phyloP scores from a whole-genome alignment of 805 yeast genomes.

The Blastobotrys americana region DNA sequence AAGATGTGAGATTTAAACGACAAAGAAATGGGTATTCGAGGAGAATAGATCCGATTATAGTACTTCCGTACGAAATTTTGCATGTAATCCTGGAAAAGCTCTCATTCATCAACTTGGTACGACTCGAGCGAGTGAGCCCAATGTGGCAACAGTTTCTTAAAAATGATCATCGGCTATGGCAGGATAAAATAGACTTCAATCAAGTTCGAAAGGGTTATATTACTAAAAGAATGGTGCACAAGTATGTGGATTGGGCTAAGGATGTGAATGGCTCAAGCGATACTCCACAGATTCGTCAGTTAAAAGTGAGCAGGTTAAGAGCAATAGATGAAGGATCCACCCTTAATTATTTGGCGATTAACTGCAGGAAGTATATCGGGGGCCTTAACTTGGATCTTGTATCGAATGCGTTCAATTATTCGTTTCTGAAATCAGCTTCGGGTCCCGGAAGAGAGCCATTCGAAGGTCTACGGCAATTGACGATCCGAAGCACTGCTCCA shows the following conservation, averaged over 20 bases:
- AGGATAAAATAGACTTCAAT: slow-evolving; percentile 1
- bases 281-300: background rate
- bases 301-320: background rate
- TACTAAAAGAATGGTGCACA: background rate
- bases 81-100: background rate
- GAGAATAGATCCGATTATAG: background rate
- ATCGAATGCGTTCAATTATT: background rate
- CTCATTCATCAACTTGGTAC: slow-evolving; percentile 1
- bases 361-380: background rate
- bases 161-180: slow-evolving; percentile 3
- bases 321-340: background rate
- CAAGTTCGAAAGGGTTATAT: background rate
- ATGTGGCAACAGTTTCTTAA: slow-evolving; percentile 6
- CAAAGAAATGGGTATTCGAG: background rate
- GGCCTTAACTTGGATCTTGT: background rate
- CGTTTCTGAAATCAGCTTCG: background rate
- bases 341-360: background rate
- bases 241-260: background rate
- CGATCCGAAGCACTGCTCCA: background rate
- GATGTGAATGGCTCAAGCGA: background rate
- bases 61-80: slow-evolving; percentile 4
- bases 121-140: slow-evolving; percentile 3
- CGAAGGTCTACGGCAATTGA: background rate
- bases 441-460: background rate
- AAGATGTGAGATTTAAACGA: background rate